Conservation (phyloP, 2,329 filamentous ascomycete species). For the Venturiaceae sp. region DNA sequence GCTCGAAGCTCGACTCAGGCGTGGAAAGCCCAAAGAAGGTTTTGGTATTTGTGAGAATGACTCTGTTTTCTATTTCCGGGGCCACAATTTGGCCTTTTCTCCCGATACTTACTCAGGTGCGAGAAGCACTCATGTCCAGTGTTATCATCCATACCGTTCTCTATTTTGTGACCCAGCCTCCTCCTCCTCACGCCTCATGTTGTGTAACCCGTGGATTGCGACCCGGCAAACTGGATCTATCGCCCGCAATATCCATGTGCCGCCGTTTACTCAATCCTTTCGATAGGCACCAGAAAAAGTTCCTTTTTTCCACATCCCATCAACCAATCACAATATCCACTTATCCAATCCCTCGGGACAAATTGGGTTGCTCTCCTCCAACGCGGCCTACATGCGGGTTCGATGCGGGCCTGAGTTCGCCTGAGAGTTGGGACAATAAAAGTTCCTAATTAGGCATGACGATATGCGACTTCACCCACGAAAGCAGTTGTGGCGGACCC, state of each 20-base stretch:
- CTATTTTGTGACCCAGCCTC: neutral
- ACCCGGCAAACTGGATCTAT: neutral
- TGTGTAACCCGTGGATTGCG: neutral
- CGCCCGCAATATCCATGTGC: neutral
- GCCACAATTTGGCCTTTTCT: too few species aligned
- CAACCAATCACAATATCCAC: neutral
- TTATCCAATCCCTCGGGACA: neutral
- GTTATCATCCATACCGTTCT: too few species aligned
- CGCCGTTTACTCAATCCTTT: neutral
- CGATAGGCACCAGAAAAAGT: neutral
- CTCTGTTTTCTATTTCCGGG: too few species aligned
- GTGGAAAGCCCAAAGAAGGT: too few species aligned
- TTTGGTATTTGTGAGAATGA: too few species aligned
- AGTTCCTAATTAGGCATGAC: neutral
- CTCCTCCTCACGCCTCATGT: neutral
- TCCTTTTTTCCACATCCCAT: neutral
- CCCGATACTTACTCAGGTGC: too few species aligned
- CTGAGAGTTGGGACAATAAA: neutral
- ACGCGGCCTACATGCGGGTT: neutral
- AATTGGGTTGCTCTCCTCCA: neutral
- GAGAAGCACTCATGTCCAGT: too few species aligned
- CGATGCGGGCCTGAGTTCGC: neutral
- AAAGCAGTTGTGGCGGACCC: neutral
- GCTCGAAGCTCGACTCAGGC: neutral
- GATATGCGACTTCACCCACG: neutral